Base-by-base conservation (phyloP, 2,329 filamentous ascomycete species). In the Phyllosticta capitalensis region DNA sequence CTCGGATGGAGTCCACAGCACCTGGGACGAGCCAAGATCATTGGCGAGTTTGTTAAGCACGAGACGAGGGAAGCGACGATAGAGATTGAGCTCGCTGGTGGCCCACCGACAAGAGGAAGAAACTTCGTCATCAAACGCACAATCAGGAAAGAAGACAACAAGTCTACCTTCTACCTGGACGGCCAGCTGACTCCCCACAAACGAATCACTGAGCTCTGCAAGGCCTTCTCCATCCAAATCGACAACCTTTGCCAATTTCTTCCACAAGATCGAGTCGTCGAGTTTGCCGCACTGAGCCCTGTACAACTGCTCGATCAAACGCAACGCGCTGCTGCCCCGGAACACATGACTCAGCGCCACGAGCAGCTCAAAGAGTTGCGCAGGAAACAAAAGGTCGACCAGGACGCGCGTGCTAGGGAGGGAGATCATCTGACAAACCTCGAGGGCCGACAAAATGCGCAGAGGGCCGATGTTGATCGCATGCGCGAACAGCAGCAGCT, bases 211-310 rank as follows among this genome's bases (percentile, higher is more conserved):
- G 75, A 79, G 9, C 76, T 96, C 54, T 88, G 87, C 62, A 82
- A 79, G 61, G 80, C 79, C 9, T 85, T 95, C 67, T 87, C 87
- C 54, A 97, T 99, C 56, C 94, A 99, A 72, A 90, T 97, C 64
- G 94, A 99, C 76, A 99, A 99, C 66, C 80, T 99, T 1, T 99
- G 94, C 71, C 94, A 99, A 71, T 99, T 99, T 67, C 77, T 99
- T 52, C 94, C 94, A 0, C 94, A 99, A 72, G 94, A 99, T 70
- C 88, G 92, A 65, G 94, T 99, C 1, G 90, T 91, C 22, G 92
- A 96, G 69, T 99, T 99, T 70, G 90, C 94, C 5, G 87, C 83
- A 5, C 83, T 95, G 65, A 88, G 84, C 9, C 88, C 92, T 0
- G 79, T 95, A 12, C 88, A 95, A 52, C 81, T 96, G 20, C 79